These are phyloP conservation scores for Gonium pectorale DNA, from an alignment of 139 green algal species.

Conservation along the genomic window DNA sequence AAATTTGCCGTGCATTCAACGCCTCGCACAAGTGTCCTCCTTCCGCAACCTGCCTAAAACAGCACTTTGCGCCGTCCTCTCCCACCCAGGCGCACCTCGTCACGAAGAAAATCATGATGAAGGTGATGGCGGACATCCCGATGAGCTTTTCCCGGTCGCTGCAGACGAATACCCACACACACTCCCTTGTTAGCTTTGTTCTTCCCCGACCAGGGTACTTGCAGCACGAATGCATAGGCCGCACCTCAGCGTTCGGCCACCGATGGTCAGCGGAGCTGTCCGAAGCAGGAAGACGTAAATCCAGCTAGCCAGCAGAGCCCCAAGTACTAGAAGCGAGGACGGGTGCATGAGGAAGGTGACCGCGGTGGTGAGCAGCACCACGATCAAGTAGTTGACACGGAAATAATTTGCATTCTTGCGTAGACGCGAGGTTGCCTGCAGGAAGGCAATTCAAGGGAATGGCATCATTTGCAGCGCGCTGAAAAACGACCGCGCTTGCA, in stretches of 20 bases:
- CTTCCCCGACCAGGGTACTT: too few relatives aligned
- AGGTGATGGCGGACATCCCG: constrained; percentile 76
- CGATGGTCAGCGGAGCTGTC: constrained; percentile 79
- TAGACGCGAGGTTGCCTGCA: constrained; percentile 79
- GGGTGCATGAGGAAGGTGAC: constrained; percentile 82
- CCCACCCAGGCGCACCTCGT: constrained; percentile 84
- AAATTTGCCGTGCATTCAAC: too few relatives aligned
- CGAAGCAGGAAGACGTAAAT: constrained; percentile 90
- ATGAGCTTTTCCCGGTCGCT: constrained; percentile 91
- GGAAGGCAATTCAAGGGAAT: background rate
- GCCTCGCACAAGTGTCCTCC: too few relatives aligned
- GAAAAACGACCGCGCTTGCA: background rate
- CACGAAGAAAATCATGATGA: constrained; percentile 93
- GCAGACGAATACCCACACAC: too few relatives aligned
- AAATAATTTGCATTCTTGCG: constrained; percentile 95
- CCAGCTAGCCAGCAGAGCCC: constrained; percentile 78
- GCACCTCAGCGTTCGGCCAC: constrained; percentile 83
- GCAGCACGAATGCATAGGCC: background rate
- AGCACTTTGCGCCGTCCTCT: too few relatives aligned
- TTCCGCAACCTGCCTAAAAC: too few relatives aligned
- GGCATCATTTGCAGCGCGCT: too few relatives aligned
- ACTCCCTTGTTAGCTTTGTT: too few relatives aligned
- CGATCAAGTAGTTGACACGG: constrained; percentile 91
- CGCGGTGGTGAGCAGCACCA: constrained; percentile 72
- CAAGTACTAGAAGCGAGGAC: constrained; percentile 82